Conservation (phyloP, 257 asterid genomes). For the Henckelia pumila region DNA sequence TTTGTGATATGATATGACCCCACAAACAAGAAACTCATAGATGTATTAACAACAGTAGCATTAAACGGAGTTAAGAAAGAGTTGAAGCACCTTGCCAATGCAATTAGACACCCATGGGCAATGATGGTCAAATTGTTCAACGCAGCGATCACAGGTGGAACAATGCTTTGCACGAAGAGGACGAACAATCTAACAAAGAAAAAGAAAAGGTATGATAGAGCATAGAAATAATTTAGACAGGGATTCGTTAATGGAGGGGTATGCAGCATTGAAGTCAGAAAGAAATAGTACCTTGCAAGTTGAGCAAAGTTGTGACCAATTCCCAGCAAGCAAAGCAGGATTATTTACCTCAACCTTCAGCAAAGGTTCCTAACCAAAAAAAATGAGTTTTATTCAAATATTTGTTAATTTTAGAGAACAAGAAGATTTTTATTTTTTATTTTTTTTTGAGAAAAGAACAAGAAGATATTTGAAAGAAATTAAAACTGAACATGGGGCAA, state of each 20-base stretch:
- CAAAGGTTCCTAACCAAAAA: constrained; percentile 75
- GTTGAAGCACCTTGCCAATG: constrained; percentile 85
- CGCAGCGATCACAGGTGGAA: constrained; percentile 98
- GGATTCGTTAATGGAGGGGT: constrained; percentile 6
- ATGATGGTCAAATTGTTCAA: constrained; percentile 98
- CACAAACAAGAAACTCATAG: constrained; percentile 8
- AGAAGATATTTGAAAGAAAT: neutral
- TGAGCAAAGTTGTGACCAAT: constrained; percentile 98
- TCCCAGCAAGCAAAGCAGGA: constrained; percentile 92
- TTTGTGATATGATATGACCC: no score
- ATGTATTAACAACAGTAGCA: neutral
- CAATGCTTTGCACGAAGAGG: constrained; percentile 99
- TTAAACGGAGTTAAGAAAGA: constrained; percentile 3
- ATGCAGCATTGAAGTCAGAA: constrained; percentile 12
- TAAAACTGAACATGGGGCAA: constrained; percentile 11
- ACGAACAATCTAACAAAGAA: constrained; percentile 75
- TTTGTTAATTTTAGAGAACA: neutral
- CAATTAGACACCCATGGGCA: constrained; percentile 99
- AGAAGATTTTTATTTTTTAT: no score
- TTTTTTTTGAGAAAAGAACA: no score
- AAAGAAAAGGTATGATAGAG: constrained; percentile 23
- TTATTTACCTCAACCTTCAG: constrained; percentile 71
- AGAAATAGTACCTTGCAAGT: constrained; percentile 81
- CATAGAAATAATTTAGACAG: constrained; percentile 11
- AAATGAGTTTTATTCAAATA: constrained; percentile 15